Base-by-base conservation (phyloP, 495 filamentous ascomycete species). In the Talaromyces ruber region DNA sequence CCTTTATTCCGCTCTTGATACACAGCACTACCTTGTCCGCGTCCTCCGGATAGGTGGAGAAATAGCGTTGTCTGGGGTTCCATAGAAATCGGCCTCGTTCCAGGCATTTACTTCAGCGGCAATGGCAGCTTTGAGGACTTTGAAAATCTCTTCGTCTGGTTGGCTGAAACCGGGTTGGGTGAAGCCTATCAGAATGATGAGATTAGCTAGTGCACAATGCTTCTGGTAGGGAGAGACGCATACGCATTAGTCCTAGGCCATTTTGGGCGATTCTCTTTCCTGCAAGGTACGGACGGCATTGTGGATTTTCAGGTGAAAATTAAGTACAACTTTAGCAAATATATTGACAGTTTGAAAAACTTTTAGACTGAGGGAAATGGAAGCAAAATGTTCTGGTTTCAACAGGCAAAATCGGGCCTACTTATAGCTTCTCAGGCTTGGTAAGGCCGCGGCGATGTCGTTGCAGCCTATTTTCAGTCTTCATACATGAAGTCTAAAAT, bases 21-120 rank as follows among this genome's bases (percentile, higher is more conserved):
- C 74, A 79, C 18, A 92, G 70, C 6, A 88, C 74, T 16, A 90
- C 78, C 71, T 87, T 88, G 32, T 81, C 79, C 4, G 81, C 81
- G 69, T 91, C 86, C 63, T 83, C 84, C 8, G 88, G 88, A 69
- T 89, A 86, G 64, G 81, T 75, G 28, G 74, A 81, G 69, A 88
- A 89, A 76, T 90, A 91, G 51, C 76, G 73, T 66, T 59, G 2
- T 72, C 63, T 4, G 73, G 71, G 0, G 72, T 64, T 18, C 75
- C 75, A 55, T 77, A 77, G 64, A 71, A 69, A 37, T 70, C 67
- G 30, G 68, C 71, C 7, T 64, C 65, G 47, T 69, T 69, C 65
- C 69, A 71, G 71, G 87, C 79, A 70, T 80, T 86, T 70, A 73
- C 77, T 16, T 87, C 86, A 12, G 72, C 70, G 7, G 70, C 66